Base-by-base conservation (phyloP, 257 asterid species). In the Nicotiana paniculata region DNA sequence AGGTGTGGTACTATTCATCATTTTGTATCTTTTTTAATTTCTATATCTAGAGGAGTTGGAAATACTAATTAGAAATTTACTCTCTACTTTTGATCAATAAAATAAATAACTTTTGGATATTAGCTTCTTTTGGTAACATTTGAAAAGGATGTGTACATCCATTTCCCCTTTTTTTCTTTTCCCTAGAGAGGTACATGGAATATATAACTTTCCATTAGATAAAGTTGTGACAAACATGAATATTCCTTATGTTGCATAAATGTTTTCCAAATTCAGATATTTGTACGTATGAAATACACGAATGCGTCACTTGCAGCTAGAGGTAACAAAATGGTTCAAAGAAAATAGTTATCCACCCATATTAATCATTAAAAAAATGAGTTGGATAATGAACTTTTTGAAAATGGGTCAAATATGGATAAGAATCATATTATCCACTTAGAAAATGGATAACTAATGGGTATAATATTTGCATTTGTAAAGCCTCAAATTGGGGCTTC, bases 191-290 rank as follows among this genome's bases (percentile, higher is more conserved):
- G 21, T 4, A 67, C 18, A 26, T 54, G 61, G 79, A 72, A 74
- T n/a, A 13, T 46, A 24, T 26, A 24, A 26, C 59, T 24, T 46
- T 51, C 24, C 79, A 74, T 51, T 74, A 13, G 53, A 53, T 74
- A 51, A 24, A 75, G 11, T 8, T 51, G 63, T 26, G 46, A 15
- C 46, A 15, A 37, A 5, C 4, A 64, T 51, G 79, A 5, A 43
- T 48, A 48, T 74, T 74, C 63, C 16, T 74, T 74, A 75, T 75
- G 79, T 75, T 51, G 37, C 79, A 6, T 48, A 46, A 69, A 69
- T 69, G 35, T 46, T 12, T 12, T 72, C 61, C 61, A 74, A 48
- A 26, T 74, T 7, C 61, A 74, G 62, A 72, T 70, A 39, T 46
- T 72, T 72, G 37, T 72, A 37, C n/a, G 21, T 37, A 37, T 37